Conservation (phyloP, 805 yeast genomes). For the Yarrowia divulgata region DNA sequence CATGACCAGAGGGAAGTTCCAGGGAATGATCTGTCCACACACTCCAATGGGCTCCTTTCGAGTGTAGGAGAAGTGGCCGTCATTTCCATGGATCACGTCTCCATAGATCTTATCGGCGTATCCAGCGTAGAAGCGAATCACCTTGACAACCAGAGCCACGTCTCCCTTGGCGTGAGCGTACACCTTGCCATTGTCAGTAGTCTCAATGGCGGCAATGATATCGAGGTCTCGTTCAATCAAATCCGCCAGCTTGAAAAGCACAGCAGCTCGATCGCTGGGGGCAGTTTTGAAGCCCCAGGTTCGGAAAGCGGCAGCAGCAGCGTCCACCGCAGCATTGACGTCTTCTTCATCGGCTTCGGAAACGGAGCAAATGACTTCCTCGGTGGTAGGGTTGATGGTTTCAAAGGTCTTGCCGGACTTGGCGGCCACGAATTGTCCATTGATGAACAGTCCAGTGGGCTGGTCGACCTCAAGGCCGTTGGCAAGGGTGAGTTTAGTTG, state of each 20-base stretch:
- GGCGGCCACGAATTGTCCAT: conserved; percentile 74
- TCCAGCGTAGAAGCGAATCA: conserved; percentile 73
- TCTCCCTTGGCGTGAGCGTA: conserved; percentile 52
- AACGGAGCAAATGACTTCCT: conserved; percentile 68
- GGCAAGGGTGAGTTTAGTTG: conserved; percentile 55
- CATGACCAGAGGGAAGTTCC: conserved; percentile 77
- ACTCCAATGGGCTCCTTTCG: conserved; percentile 72
- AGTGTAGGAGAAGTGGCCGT: conserved; percentile 69
- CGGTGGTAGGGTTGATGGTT: conserved; percentile 55
- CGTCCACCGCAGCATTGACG: conserved; percentile 81
- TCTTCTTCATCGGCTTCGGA: conserved; percentile 80
- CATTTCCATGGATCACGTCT: conserved; percentile 64
- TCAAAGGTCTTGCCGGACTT: conserved; percentile 65
- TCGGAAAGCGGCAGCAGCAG: conserved; percentile 79
- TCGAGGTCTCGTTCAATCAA: conserved; percentile 76
- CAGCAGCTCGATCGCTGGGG: conserved; percentile 61
- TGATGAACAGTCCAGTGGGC: conserved; percentile 89
- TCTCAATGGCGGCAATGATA: conserved; percentile 77
- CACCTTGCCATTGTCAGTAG: conserved; percentile 91
- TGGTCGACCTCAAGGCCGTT: conserved; percentile 71
- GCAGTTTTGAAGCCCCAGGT: conserved; percentile 77
- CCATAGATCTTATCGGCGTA: conserved; percentile 69
- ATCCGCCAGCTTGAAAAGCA: conserved; percentile 77
- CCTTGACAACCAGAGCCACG: conserved; percentile 61
- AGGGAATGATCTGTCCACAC: conserved; percentile 73